Base-by-base conservation (phyloP, 2,329 filamentous ascomycete genomes). In the Ceratocystis ficicola region DNA sequence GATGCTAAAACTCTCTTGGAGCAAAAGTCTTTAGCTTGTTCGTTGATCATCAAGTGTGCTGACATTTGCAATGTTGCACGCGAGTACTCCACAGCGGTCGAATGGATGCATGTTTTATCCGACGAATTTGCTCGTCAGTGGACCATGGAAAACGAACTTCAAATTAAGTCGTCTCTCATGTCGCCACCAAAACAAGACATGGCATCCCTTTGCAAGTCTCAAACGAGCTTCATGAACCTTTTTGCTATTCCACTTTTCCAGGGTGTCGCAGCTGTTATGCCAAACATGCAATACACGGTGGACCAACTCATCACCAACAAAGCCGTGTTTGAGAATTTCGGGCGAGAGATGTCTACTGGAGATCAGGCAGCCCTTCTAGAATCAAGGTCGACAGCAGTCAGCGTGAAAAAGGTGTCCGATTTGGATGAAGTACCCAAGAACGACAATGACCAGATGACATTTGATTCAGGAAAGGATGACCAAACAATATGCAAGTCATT, bases 61-160 rank as follows among this genome's bases (percentile, higher is more conserved):
- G 94, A 99, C 75, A 97, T 99, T 73, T 96, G 93, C 77, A 99
- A 99, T 74, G 94, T 97, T 74, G 91, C 92, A 65, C 86, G 94
- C 66, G 87, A 86, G 66, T 92, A 94, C 73, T 82, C 87, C 66
- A 85, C 91, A 30, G 94, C 94, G 25, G 80, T 90, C 55, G 82
- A 87, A 73, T 99, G 94, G 94, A 96, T 94, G 71, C 83, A 88
- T 71, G 92, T 96, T 60, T 80, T 99, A n/a, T 93, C 94, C 17
- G 89, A 96, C 69, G 94, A 99, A 73, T 97, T 97, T 71, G 87
- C 92, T 46, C 86, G 94, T 63, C 94, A 99, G 76, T 90, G 90
- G 1, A 84, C 87, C 15, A 96, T 97, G 88, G 94, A 99, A 75
- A 80, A 81, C 66, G 90, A 95, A 72, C 82, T 97, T 25, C 85